Evolutionary conservation across 2,329 filamentous ascomycete species (phyloP), one percentile per base, ranked within the genome.

Genomic region (Trichoderma simmonsii): DNA sequence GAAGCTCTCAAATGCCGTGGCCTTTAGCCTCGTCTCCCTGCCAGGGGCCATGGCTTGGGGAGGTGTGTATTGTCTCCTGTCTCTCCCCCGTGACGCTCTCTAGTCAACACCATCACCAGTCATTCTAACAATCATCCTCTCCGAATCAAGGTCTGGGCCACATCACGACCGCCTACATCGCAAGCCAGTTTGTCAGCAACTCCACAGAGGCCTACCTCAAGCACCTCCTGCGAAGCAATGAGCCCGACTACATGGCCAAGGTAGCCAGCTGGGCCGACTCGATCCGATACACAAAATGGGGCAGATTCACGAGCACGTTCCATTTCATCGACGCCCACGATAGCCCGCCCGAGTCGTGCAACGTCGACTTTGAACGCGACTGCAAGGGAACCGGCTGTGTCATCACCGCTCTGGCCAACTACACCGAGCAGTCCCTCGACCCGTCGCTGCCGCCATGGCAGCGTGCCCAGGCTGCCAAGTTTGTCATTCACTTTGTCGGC

Each of bases 311-410:
- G 9, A 87, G 85, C 74, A 86, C 85, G 39, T 91, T 90, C 79
- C 90, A 92, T 83, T 92, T 89, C 82, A 92, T 92, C 80, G 90
- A 92, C 78, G 89, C 90, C 72, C 86, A 90, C 76, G 90, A 92
- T 80, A 79, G 81, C 75, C 90, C 90, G 70, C 90, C 90, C 1
- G 76, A 77, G 18, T 82, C 80, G 60, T 92, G 90, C 81, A 84
- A 84, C 73, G 86, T 92, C 74, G 84, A 88, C 75, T 85, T 86
- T 72, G 81, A 83, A 28, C 86, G 90, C 69, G 90, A 92, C 81
- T 92, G 90, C 82, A 87, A 89, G 74, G 82, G 80, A 11, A 82
- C 81, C 12, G 89, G 89, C n/a, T 92, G 90, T 81, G 83, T 92
- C 60, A 85, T 92, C 70, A 87, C 82, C 72, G 87, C 89, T 5